Base-by-base conservation (phyloP, 805 yeast species). In the Saturnispora mendoncae region DNA sequence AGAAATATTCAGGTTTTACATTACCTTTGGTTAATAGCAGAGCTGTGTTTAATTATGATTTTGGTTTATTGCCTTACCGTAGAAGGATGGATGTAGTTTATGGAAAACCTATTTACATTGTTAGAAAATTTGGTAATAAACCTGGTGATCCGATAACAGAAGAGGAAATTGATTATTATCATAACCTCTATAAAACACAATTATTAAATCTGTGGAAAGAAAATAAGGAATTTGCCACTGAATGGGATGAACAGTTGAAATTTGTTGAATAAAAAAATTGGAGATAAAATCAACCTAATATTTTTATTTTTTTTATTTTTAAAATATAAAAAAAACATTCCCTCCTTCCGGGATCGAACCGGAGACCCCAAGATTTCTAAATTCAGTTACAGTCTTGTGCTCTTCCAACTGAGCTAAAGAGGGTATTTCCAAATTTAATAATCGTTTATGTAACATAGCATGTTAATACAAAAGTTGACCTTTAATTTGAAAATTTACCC, bases 21-120 rank as follows among this genome's bases (percentile, higher is more conserved):
- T 54, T 92, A 4, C 98, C 98, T 1, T 74, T 92, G 37, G 83
- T 92, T 63, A 80, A 84, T 56, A 96, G 96, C 1, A 68, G 97
- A 34, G 97, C 97, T 0, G 68, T 92, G 1, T 88, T 90, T 62
- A 85, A 90, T 53, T 84, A 88, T 53, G 95, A 87, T 56, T 84
- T 83, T 63, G 98, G 98, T 0, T 62, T 92, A 24, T 61, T 92
- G 43, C 97, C 98, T 2, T 88, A 76, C 57, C 69, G 97, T 49
- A 73, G 80, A 40, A 84, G 84, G 2, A 79, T 92, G 42, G 71
- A 84, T 47, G 69, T 92, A 12, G 94, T 84, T 44, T 65, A 77
- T 26, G 94, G 94, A 0, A 64, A 61, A 18, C 88, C 94, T 4
- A 40, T 62, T 58, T 43, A 78, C 74, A 18, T 56, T 30, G 45